Evolutionary conservation across 306 rosid genomes (phyloP).

Genomic region (Begonia fuchsioides): DNA sequence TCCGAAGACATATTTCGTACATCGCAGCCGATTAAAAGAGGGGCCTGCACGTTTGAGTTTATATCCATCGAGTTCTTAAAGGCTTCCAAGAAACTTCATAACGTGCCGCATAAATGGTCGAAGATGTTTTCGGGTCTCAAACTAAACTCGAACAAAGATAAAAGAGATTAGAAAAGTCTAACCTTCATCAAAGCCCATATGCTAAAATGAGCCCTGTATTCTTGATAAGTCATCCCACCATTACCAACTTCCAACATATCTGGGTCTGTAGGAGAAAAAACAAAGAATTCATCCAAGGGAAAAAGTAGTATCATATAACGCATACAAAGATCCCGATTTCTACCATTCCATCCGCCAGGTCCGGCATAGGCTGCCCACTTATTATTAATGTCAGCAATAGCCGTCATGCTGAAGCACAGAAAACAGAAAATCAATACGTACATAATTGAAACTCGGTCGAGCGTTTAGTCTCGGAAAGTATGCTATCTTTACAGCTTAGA

Average conservation of each 20-base stretch:
- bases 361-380: conserved; percentile 98
- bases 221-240: conserved; percentile 85
- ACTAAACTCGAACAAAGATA: no score
- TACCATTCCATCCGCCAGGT: conserved; percentile 99
- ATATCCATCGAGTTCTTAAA: background rate
- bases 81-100: no score
- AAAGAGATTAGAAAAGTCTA: no score
- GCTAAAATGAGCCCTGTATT: conserved; percentile 92
- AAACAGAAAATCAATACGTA: background rate
- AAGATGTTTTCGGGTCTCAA: no score
- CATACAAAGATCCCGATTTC: conserved; percentile 6
- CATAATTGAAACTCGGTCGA: conserved; percentile 27
- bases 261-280: conserved; percentile 47
- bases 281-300: background rate
- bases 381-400: conserved; percentile 77
- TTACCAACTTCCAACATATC: conserved; percentile 99
- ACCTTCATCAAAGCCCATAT: conserved; percentile 99
- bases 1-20: conserved; percentile 66
- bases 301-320: background rate
- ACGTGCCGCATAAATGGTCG: no score
- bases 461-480: conserved; percentile 12
- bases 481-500: no score
- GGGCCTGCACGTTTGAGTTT: conserved; percentile 53
- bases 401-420: conserved; percentile 61
- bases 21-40: conserved; percentile 78